Evolutionary conservation across 139 green algal genomes (phyloP).

Genomic region (Microglena sp.): DNA sequence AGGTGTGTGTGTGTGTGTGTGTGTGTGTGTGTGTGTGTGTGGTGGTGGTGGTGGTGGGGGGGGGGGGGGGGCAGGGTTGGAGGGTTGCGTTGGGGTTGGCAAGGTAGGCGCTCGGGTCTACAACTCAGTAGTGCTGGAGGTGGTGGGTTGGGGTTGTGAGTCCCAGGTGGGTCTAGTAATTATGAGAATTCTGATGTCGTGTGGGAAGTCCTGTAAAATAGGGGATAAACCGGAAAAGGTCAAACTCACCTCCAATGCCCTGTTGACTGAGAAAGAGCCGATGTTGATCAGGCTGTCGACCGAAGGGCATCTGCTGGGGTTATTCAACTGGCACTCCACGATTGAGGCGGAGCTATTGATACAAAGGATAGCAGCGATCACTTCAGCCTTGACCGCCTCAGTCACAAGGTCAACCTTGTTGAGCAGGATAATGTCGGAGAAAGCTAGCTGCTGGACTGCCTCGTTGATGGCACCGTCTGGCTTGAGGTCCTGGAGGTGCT

Average conservation of each 20-base stretch:
- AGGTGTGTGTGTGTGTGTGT: no score
- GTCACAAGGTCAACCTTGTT: constrained; percentile 77
- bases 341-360: constrained; percentile 66
- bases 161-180: no score
- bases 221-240: no score
- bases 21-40: no score
- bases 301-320: constrained; percentile 8
- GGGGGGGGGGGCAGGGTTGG: no score
- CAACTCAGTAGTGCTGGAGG: no score
- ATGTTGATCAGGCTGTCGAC: constrained; percentile 45
- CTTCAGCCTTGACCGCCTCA: constrained; percentile 30
- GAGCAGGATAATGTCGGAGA: constrained; percentile 77
- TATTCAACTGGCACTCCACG: constrained; percentile 57
- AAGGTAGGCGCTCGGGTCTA: no score
- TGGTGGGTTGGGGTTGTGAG: no score
- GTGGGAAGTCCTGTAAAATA: no score
- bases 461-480: constrained; percentile 45
- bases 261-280: constrained; percentile 62
- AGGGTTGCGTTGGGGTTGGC: no score
- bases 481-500: constrained; percentile 39
- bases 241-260: constrained; percentile 33
- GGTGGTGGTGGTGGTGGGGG: no score
- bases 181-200: no score
- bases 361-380: constrained; percentile 21
- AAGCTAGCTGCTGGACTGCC: constrained; percentile 71